Conservation (phyloP, 768 basidiomycete species). For the Kwoniella bestiolae region DNA sequence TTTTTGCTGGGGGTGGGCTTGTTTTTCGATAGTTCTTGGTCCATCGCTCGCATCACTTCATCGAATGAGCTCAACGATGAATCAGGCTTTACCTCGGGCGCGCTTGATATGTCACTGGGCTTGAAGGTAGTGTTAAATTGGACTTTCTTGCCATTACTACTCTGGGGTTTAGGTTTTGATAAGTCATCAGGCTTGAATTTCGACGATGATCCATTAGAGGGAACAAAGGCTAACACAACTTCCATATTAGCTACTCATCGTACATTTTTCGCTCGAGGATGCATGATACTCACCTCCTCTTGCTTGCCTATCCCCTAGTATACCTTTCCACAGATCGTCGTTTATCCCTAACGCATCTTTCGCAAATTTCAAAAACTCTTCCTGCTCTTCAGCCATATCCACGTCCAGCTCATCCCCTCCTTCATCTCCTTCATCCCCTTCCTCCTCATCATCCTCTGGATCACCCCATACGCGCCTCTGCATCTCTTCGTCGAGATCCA, state of each 20-base stretch:
- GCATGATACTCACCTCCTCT: slow-evolving; percentile 72
- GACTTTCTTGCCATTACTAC: slow-evolving; percentile 4
- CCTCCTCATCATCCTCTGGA: slow-evolving; percentile 20
- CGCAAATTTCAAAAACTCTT: slow-evolving; percentile 93
- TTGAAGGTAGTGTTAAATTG: background rate
- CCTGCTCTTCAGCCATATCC: slow-evolving; percentile 91
- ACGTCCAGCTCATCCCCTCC: slow-evolving; percentile 65
- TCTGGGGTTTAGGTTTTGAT: background rate
- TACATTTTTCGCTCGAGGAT: too few relatives aligned
- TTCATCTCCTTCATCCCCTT: slow-evolving; percentile 58
- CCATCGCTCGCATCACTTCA: slow-evolving; percentile 94
- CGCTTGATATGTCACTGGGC: too few relatives aligned
- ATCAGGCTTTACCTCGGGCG: slow-evolving; percentile 57
- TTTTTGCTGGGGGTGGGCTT: slow-evolving; percentile 23
- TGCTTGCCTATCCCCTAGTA: slow-evolving; percentile 73
- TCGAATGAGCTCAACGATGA: slow-evolving; percentile 88
- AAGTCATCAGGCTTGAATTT: slow-evolving; percentile 1
- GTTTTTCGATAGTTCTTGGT: slow-evolving; percentile 68
- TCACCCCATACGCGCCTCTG: slow-evolving; percentile 32
- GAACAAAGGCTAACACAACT: slow-evolving; percentile 18
- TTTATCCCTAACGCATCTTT: slow-evolving; percentile 86
- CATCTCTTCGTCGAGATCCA: slow-evolving; percentile 46
- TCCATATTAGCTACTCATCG: background rate
- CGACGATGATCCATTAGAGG: background rate
- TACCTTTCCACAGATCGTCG: slow-evolving; percentile 87